A percentile compares a stretch with the other conserved stretches of the same genome.
phyloP scores from a whole-genome alignment of 2,329 filamentous ascomycete genomes.

The Fusarium nanum region DNA sequence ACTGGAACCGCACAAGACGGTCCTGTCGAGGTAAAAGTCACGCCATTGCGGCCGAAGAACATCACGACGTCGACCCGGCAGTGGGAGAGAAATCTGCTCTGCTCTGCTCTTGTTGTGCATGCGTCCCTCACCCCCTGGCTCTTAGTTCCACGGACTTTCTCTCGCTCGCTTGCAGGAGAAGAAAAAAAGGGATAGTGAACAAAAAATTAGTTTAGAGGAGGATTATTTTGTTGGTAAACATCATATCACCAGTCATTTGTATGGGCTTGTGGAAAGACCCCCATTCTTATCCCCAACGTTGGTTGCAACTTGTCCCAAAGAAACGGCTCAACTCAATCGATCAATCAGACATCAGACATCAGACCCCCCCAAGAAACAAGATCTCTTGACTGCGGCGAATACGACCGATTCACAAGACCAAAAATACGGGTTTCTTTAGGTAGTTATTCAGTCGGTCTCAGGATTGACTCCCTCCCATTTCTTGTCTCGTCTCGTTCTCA shows the following conservation, averaged over 20 bases:
- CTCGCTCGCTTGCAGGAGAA: conserved; percentile 28
- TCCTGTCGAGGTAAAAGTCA: conserved; percentile 47
- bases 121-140: conserved; percentile 14
- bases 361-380: conserved; percentile 4
- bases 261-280: conserved; percentile 15
- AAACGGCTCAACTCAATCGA: not conserved
- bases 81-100: conserved; percentile 33
- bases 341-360: conserved; percentile 23
- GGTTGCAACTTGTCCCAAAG: conserved; percentile 23
- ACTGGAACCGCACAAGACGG: conserved; percentile 39
- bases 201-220: conserved; percentile 16
- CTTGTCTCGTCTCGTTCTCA: not conserved
- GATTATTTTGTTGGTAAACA: conserved; percentile 22
- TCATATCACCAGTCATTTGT: conserved; percentile 30
- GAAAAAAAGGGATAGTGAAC: conserved; percentile 8
- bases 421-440: conserved; percentile 20
- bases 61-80: conserved; percentile 46
- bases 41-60: conserved; percentile 47
- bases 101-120: conserved; percentile 3
- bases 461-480: conserved; percentile 31
- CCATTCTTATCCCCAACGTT: conserved; percentile 33
- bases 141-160: not conserved
- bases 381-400: conserved; percentile 38
- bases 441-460: conserved; percentile 22
- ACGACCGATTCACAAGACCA: conserved; percentile 35